These are phyloP conservation scores for Astrephomene gubernaculifera DNA, from an alignment of 139 green algal species.

Conservation along the genomic window DNA sequence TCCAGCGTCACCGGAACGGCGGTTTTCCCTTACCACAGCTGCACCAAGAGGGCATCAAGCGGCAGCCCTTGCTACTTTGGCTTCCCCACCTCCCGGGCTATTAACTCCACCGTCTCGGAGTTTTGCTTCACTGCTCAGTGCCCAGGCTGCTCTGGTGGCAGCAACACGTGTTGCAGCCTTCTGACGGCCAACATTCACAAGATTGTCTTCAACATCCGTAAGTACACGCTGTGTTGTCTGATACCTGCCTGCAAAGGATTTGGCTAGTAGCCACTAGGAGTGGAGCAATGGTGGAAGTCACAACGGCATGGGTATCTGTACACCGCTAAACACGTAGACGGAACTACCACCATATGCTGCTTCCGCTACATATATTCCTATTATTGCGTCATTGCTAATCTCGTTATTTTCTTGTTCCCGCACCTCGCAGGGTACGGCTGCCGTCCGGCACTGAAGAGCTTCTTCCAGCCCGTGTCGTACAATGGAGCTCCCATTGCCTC, in stretches of 20 bases:
- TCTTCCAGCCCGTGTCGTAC: background rate
- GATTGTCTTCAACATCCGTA: background rate
- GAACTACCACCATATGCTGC: background rate
- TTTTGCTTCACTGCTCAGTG: conserved; percentile 24
- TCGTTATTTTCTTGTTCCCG: background rate
- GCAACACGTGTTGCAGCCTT: background rate
- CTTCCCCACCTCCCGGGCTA: background rate
- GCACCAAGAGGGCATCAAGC: background rate
- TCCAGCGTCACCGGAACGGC: background rate
- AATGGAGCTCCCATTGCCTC: background rate
- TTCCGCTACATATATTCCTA: background rate
- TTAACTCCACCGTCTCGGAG: background rate
- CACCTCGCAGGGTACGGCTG: background rate
- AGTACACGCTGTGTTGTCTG: background rate
- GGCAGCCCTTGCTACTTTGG: conserved; percentile 27
- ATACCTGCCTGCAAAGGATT: background rate
- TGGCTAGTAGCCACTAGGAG: background rate
- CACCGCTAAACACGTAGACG: background rate
- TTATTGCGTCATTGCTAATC: background rate
- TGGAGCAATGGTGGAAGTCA: background rate
- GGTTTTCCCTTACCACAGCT: background rate
- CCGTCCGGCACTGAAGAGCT: background rate
- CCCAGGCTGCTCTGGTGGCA: background rate
- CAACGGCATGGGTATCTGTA: background rate
- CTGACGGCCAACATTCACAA: conserved; percentile 12